Conservation (phyloP, 495 filamentous ascomycete genomes). For the Penicillium ochrochloron region DNA sequence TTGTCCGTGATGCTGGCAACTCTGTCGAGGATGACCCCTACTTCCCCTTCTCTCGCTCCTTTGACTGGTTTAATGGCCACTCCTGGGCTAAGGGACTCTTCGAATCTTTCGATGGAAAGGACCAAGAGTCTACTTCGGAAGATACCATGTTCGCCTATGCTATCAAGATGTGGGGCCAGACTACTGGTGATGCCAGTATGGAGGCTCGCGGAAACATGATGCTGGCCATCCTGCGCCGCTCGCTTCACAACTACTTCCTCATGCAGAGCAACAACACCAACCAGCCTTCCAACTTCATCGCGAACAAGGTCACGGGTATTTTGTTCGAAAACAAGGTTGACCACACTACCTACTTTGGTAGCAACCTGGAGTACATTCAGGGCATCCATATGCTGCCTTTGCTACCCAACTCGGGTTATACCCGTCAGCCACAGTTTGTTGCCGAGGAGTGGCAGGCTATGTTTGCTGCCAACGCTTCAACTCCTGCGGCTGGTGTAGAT, state of each 20-base stretch:
- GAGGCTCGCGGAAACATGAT: slow-evolving; percentile 87
- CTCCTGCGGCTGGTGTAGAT: slow-evolving; percentile 59
- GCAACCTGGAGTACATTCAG: slow-evolving; percentile 80
- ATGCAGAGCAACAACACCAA: slow-evolving; percentile 70
- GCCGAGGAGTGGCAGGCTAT: slow-evolving; percentile 83
- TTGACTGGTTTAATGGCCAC: slow-evolving; percentile 96
- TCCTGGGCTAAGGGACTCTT: slow-evolving; percentile 97
- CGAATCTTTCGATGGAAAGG: slow-evolving; percentile 87
- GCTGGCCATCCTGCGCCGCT: slow-evolving; percentile 73
- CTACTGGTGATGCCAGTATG: slow-evolving; percentile 74
- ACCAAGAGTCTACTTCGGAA: slow-evolving; percentile 90
- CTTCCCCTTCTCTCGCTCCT: slow-evolving; percentile 85
- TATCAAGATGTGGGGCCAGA: slow-evolving; percentile 90
- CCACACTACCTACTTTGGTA: slow-evolving; percentile 92
- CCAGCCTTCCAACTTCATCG: slow-evolving; percentile 76
- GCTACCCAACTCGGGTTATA: slow-evolving; percentile 69
- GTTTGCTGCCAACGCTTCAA: slow-evolving; percentile 57
- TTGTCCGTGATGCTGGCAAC: slow-evolving; percentile 81
- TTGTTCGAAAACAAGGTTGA: slow-evolving; percentile 97
- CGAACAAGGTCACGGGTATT: slow-evolving; percentile 89
- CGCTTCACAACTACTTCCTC: slow-evolving; percentile 80
- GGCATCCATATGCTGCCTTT: slow-evolving; percentile 97
- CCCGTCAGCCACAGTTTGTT: slow-evolving; percentile 72
- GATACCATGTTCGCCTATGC: slow-evolving; percentile 88
- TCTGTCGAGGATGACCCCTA: slow-evolving; percentile 68